phyloP scores from a whole-genome alignment of 306 rosid genomes.

The Clitoria ternatea region DNA sequence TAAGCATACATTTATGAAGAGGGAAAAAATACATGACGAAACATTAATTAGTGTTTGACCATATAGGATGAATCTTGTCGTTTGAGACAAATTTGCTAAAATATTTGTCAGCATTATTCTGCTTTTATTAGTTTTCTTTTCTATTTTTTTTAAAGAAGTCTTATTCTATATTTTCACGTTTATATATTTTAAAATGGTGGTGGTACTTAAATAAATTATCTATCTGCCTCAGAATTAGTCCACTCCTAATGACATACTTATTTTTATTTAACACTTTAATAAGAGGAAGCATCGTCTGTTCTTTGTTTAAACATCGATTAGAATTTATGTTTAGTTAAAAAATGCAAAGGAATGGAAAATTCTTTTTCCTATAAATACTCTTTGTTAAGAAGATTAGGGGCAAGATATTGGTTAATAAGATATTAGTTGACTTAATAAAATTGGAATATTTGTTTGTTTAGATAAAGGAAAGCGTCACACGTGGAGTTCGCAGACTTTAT shows the following conservation, averaged over 20 bases:
- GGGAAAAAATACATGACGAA: neutral
- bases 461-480: conserved; percentile 14
- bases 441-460: neutral
- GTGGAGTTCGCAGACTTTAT: conserved; percentile 9
- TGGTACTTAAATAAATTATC: conserved; percentile 1
- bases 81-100: neutral
- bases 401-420: neutral
- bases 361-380: no score
- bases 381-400: neutral
- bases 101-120: neutral
- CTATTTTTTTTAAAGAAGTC: neutral
- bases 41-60: neutral
- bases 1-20: neutral
- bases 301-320: neutral
- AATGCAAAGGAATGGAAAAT: no score
- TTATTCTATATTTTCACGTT: neutral
- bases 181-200: neutral
- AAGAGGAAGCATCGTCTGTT: neutral
- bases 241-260: neutral
- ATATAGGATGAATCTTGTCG: neutral
- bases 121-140: neutral
- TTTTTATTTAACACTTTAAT: neutral
- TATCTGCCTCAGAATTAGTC: neutral
- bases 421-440: conserved; percentile 19
- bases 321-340: neutral